These are phyloP conservation scores for Aureobasidium namibiae DNA, from an alignment of 2,329 filamentous ascomycete species.

Conservation along the genomic window DNA sequence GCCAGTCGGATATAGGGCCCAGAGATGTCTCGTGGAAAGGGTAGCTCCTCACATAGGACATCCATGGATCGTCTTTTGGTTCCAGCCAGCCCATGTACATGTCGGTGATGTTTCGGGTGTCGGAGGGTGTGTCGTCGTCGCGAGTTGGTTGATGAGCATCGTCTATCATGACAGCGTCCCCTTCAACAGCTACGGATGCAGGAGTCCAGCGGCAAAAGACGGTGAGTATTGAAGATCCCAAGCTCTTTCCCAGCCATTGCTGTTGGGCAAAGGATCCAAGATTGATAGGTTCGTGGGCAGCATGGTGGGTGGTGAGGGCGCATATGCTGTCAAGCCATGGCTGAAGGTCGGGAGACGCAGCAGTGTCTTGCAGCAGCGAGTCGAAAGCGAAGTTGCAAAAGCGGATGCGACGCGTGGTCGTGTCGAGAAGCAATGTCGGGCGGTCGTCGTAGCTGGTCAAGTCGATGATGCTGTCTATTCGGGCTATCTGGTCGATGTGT, in stretches of 20 bases:
- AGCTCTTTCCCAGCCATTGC: slow-evolving; percentile 5
- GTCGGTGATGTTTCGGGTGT: neutral
- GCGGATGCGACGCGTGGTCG: neutral
- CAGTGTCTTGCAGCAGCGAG: neutral
- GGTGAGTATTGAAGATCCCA: neutral
- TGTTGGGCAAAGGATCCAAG: neutral
- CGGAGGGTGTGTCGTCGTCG: neutral
- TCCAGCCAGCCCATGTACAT: slow-evolving; percentile 2
- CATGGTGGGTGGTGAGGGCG: neutral
- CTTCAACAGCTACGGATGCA: neutral
- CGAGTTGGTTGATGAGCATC: neutral
- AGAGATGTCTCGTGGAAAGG: slow-evolving; percentile 23
- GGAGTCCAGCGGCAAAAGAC: slow-evolving; percentile 3
- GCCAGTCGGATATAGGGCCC: slow-evolving; percentile 24
- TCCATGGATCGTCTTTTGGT: slow-evolving; percentile 4
- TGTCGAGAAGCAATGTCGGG: slow-evolving; percentile 5
- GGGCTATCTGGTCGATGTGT: neutral
- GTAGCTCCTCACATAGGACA: slow-evolving; percentile 18
- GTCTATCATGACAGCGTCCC: neutral
- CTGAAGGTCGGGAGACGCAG: neutral
- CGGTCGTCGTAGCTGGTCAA: slow-evolving; percentile 6
- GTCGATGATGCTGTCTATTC: neutral
- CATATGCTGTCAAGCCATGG: neutral
- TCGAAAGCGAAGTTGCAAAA: slow-evolving; percentile 7
- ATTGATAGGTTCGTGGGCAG: neutral